These are phyloP conservation scores for Ensete ventricosum DNA, from an alignment of 176 grass and related monocot species.

Conservation along the genomic window DNA sequence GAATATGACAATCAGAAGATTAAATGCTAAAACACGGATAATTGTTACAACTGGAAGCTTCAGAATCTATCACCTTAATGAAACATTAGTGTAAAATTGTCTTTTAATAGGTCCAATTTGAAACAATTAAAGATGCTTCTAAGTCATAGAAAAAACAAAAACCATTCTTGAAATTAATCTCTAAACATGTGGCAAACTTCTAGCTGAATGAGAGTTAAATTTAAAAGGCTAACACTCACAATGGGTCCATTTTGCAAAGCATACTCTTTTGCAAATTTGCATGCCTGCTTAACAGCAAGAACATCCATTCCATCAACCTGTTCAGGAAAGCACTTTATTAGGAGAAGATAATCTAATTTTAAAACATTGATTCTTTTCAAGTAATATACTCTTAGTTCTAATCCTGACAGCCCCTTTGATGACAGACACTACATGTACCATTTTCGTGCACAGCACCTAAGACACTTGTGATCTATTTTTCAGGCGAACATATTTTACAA, in stretches of 20 bases:
- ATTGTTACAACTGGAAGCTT: too few relatives aligned
- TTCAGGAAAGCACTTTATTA: conserved; percentile 14
- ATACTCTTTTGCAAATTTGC: conserved; percentile 78
- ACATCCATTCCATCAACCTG: conserved; percentile 96
- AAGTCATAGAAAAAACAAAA: neutral
- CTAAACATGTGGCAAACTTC: too few relatives aligned
- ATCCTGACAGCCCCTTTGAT: too few relatives aligned
- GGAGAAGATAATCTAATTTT: neutral
- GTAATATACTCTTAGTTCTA: neutral
- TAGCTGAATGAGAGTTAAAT: too few relatives aligned
- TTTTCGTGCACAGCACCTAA: too few relatives aligned
- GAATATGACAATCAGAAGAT: neutral
- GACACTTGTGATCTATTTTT: too few relatives aligned
- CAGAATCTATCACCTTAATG: too few relatives aligned
- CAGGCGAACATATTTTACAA: too few relatives aligned
- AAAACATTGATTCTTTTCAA: neutral
- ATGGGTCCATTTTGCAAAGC: conserved; percentile 67
- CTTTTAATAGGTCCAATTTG: neutral
- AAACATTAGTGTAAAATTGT: too few relatives aligned
- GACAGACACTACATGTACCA: too few relatives aligned
- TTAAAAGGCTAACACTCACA: conserved; percentile 34
- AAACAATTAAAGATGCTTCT: neutral
- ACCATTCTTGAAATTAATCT: neutral
- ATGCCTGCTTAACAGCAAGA: conserved; percentile 81
- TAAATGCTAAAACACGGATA: neutral